Base-by-base conservation (phyloP, 2,329 filamentous ascomycete species). In the Talaromyces sp. region DNA sequence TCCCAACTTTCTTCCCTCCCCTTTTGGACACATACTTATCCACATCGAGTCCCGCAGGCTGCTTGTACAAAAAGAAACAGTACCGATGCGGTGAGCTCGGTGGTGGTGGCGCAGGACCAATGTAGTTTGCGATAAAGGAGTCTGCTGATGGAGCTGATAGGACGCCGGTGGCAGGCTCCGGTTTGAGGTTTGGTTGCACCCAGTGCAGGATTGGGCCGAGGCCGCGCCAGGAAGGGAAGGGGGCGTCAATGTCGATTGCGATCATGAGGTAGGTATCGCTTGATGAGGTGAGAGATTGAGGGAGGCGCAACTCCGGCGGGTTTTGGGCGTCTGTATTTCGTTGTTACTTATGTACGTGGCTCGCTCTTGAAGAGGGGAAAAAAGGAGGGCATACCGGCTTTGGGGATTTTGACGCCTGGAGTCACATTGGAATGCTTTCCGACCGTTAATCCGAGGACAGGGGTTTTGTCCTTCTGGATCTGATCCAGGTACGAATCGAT, bases 121-220 rank as follows among this genome's bases (percentile, higher is more conserved):
- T 67, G 49, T 64, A 67, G 58, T 67, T 64, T 29, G 56, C 5
- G 25, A 67, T 67, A 13, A 61, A 64, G 7, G 61, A 49, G 4
- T 60, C 65, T 1, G 19, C 22, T 1, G 10, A 17, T 6, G 56
- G 25, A 45, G 56, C n/a, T 3, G 65, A 56, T 17, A 67, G 27
- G 8, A 25, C 19, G 15, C 61, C 61, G 15, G 61, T 56, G 6
- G 31, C 31, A 15, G 65, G 45, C 11, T 63, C 65, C 10, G 38
- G 31, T 31, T 70, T 68, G 61, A 82, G 69, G 43, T 78, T 78
- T 0, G 78, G 77, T 67, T 83, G 81, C 58, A 83, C 71, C 76
- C 81, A 83, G 73, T 85, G 83, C 61, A 84, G 69, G 36, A 83
- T 75, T 1, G 83, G 83, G 5, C 80, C 77, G 0, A 84, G 72